Percentiles rank a stretch among this genome's conserved stretches.
phyloP scores from a whole-genome alignment of 1,284 basidiomycete species.

The Pterulicium gracile region DNA sequence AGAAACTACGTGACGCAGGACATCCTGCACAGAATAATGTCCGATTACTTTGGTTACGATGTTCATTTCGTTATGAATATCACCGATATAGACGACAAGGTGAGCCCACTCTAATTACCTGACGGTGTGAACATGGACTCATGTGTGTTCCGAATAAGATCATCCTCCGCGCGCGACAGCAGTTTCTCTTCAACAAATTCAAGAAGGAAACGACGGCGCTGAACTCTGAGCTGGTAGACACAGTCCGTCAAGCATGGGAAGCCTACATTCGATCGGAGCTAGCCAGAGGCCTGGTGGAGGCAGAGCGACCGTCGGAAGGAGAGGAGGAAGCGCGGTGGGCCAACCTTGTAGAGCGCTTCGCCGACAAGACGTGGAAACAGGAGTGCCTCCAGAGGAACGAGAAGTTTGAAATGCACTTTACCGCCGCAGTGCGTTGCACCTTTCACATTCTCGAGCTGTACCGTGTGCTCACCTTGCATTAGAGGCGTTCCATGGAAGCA shows the following conservation, averaged over 20 bases:
- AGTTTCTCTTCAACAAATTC: constrained; percentile 67
- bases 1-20: constrained; percentile 99
- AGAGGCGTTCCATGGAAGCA: constrained; percentile 35
- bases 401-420: constrained; percentile 84
- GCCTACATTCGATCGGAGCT: constrained; percentile 53
- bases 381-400: constrained; percentile 72
- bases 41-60: constrained; percentile 96
- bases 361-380: constrained; percentile 54
- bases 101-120: constrained; percentile 23
- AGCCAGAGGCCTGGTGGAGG: constrained; percentile 41
- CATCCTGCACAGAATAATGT: constrained; percentile 84
- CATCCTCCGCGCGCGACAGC: constrained; percentile 82
- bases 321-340: constrained; percentile 44
- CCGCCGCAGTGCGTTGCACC: constrained; percentile 52
- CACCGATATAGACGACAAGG: constrained; percentile 99
- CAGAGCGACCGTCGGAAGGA: constrained; percentile 33
- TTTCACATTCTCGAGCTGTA: constrained; percentile 5
- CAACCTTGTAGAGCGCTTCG: constrained; percentile 34
- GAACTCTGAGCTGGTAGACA: constrained; percentile 45
- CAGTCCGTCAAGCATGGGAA: constrained; percentile 55
- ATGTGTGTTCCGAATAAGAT: constrained; percentile 45
- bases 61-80: constrained; percentile 99
- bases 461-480: constrained; percentile 11
- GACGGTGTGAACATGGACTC: too few relatives aligned
- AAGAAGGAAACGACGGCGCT: constrained; percentile 45